Base-by-base conservation (phyloP, 2,329 filamentous ascomycete genomes). In the Aspergillus quadrilineatus region DNA sequence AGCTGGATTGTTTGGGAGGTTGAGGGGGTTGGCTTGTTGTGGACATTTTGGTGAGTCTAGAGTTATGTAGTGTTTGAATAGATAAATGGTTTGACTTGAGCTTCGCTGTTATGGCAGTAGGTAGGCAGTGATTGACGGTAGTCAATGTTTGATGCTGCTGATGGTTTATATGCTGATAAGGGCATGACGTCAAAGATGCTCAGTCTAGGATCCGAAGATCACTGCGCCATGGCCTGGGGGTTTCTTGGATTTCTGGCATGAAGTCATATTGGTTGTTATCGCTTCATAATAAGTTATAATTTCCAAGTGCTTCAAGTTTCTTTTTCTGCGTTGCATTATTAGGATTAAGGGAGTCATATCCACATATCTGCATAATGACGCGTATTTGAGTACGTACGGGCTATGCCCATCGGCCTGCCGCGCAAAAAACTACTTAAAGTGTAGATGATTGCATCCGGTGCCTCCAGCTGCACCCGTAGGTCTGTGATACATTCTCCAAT, bases 1-100 rank as follows among this genome's bases (percentile, higher is more conserved):
- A 74, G 43, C 66, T 60, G 3, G 69, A 63, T 68, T 73, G 53
- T 60, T 73, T 72, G 17, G 71, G 67, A 4, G 72, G 72, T 60
- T 74, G 71, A 22, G 22, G 17, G 2, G 17, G 62, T 57, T 67
- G 64, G 50, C 57, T 52, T 37, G 55, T 51, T 17, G 59, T 54
- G 32, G 64, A 37, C 67, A 70, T 69, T 44, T 46, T 65, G 30
- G 32, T 55, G 22, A 22, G 34, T 22, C 37, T 34, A 4, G 14
- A 44, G 45, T 55, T 36, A 10, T n/a, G 34, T 7, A 37, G 12
- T 9, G 28, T 46, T 39, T 34, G 2, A 22, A 22, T 22, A 22
- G 22, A 22, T 22, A 22, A 22, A 4, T 22, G 3, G 22, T 22
- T 22, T 22, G 22, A 4, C 22, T 22, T 22, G 22, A 22, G 22